These are phyloP conservation scores for Alternaria angustiovoidea DNA, from an alignment of 2,329 filamentous ascomycete genomes.

Conservation along the genomic window DNA sequence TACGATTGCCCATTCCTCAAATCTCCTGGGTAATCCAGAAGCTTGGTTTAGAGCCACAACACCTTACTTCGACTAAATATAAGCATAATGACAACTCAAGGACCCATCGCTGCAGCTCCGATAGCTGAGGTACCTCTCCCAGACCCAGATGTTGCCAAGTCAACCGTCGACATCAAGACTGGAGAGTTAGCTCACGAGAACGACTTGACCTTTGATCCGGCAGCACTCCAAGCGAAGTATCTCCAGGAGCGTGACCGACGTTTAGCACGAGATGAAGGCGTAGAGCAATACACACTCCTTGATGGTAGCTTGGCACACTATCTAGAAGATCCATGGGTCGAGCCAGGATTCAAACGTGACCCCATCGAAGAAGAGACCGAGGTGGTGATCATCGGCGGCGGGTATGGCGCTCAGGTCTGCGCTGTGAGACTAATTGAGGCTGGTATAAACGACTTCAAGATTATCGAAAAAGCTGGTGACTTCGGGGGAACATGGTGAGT, in stretches of 20 bases:
- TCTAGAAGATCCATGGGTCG: constrained; percentile 40
- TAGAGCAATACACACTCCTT: constrained; percentile 40
- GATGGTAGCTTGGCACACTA: constrained; percentile 37
- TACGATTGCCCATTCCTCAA: neutral
- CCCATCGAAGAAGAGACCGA: constrained; percentile 39
- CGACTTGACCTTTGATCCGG: constrained; percentile 34
- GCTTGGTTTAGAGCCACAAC: neutral
- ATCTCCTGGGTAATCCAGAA: neutral
- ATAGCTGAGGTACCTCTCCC: constrained; percentile 27
- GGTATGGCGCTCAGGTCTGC: constrained; percentile 55
- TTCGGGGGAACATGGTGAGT: constrained; percentile 57
- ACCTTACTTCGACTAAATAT: neutral
- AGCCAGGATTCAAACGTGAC: constrained; percentile 34
- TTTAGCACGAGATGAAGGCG: constrained; percentile 32
- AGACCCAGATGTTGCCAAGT: constrained; percentile 18
- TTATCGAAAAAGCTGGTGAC: constrained; percentile 55
- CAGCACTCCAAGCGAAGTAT: constrained; percentile 38
- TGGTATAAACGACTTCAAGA: constrained; percentile 45
- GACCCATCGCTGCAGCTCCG: constrained; percentile 21
- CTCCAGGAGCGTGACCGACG: constrained; percentile 40
- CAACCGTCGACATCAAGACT: constrained; percentile 25
- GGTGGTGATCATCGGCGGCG: constrained; percentile 54
- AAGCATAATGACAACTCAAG: constrained; percentile 22
- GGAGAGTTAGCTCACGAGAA: constrained; percentile 24
- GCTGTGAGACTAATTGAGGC: constrained; percentile 49